Evolutionary conservation across 2,329 filamentous ascomycete species (phyloP), one percentile per base, ranked within the genome.

Genomic region (Colletotrichum australisinense): DNA sequence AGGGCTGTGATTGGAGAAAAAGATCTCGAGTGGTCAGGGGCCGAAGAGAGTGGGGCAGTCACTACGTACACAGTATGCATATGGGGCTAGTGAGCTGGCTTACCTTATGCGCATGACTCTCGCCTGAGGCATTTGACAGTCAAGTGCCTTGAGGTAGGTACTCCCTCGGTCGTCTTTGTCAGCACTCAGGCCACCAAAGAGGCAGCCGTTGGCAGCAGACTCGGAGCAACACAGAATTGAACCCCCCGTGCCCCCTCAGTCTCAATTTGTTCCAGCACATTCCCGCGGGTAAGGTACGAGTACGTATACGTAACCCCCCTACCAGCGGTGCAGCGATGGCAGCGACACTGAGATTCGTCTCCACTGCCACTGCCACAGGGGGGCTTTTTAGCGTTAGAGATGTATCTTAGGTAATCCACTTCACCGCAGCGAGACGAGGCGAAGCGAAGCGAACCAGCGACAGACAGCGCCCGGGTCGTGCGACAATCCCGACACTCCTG

Each of bases 241-340:
- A 4, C 58, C 26, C 16, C 38, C 57, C 28, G 14, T 24, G 26
- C 42, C 11, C 38, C 46, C 19, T 49, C 35, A 16, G 24, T 42
- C 59, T 30, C 59, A 26, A 30, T 32, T 35, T 22, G 26, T 63
- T 72, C 69, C 58, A 72, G 65, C 52, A 63, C 35, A 35, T 72
- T 68, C 69, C 62, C 67, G 38, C n/a, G 5, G 42, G 19, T 16
- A 12, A 46, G 42, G 42, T 46, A 46, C 42, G 42, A 46, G 42
- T 46, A 46, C 42, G 38, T 46, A 46, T 8, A 46, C 38, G 42
- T 46, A 19, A 42, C 8, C 14, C 22, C 65, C 30, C 30, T 30
- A 30, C 30, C 30, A 9, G 30, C 30, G 1, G 9, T 30, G 30
- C 30, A 9, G 30, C 30, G 1, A 30, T 30, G 30, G 16, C 26